Percentiles rank a stretch among this genome's conserved stretches.
Evolutionary conservation across 2,329 filamentous ascomycete species (phyloP).

Genomic region (Mycocentrospora acerina): DNA sequence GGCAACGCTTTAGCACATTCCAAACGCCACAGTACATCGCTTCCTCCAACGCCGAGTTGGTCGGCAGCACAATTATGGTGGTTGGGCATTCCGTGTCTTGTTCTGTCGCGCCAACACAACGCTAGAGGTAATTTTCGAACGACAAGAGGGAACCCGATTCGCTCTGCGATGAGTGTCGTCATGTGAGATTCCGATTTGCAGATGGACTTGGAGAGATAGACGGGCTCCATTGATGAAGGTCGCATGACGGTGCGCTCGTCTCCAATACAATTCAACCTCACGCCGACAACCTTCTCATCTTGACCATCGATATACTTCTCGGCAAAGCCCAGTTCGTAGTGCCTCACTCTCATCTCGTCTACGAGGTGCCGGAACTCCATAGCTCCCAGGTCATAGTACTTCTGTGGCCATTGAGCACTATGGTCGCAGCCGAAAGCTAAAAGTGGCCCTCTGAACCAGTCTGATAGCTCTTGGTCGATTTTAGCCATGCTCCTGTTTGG

Average conservation of each 20-base stretch:
- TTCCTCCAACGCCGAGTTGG: neutral
- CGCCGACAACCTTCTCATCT: conserved; percentile 1
- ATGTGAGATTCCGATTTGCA: neutral
- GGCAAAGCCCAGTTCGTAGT: neutral
- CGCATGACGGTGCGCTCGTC: conserved; percentile 4
- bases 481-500: neutral
- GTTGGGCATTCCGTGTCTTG: neutral
- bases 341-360: conserved; percentile 4
- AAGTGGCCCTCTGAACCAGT: neutral
- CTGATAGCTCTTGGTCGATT: neutral
- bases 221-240: neutral
- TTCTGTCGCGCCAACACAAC: conserved; percentile 1
- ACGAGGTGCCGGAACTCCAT: conserved; percentile 8
- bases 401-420: too few species aligned
- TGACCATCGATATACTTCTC: neutral
- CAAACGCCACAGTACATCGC: neutral
- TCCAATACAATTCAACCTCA: conserved; percentile 12
- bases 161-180: conserved; percentile 4
- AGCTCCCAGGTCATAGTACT: neutral
- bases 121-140: neutral
- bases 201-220: neutral
- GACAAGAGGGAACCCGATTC: conserved; percentile 9
- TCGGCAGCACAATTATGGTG: neutral
- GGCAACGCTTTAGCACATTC: neutral
- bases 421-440: neutral